Evolutionary conservation across 2,329 filamentous ascomycete species (phyloP).

Genomic region (Calonectria honghensis): DNA sequence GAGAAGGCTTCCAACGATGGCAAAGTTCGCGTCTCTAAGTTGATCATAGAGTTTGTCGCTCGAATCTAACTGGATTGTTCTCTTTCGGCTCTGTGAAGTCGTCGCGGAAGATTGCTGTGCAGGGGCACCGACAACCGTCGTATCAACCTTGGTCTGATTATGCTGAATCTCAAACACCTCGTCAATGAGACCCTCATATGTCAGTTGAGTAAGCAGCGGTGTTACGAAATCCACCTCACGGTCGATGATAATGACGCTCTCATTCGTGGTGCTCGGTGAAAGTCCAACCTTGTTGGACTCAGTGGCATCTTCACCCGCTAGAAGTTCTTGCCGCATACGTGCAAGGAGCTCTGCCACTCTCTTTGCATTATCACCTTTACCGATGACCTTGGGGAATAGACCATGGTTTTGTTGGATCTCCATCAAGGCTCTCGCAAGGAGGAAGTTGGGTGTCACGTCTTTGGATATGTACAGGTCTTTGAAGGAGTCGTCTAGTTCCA

Average conservation of each 20-base stretch:
- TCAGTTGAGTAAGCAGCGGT: constrained; percentile 92
- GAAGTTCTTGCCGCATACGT: constrained; percentile 92
- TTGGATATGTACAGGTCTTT: constrained; percentile 91
- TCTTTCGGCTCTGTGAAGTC: constrained; percentile 79
- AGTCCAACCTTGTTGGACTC: constrained; percentile 79
- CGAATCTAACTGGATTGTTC: constrained; percentile 91
- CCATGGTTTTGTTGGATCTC: constrained; percentile 93
- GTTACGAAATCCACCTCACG: constrained; percentile 96
- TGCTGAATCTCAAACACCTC: constrained; percentile 94
- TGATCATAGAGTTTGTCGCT: constrained; percentile 92
- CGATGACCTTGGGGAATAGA: constrained; percentile 94
- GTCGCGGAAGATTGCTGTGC: constrained; percentile 75
- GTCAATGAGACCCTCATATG: constrained; percentile 96
- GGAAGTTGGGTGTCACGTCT: constrained; percentile 92
- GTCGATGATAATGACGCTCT: constrained; percentile 95
- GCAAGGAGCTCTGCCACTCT: constrained; percentile 89
- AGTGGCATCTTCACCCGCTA: constrained; percentile 84
- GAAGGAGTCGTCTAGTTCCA: constrained; percentile 93
- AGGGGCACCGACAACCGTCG: constrained; percentile 87
- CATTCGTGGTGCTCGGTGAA: constrained; percentile 89
- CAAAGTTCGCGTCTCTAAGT: constrained; percentile 94
- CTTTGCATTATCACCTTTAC: constrained; percentile 96
- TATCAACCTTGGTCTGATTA: constrained; percentile 94
- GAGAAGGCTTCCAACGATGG: constrained; percentile 90
- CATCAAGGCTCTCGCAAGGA: constrained; percentile 95